These are phyloP conservation scores for Eleusine coracana DNA, from an alignment of 176 grass and related monocot genomes.

Conservation along the genomic window DNA sequence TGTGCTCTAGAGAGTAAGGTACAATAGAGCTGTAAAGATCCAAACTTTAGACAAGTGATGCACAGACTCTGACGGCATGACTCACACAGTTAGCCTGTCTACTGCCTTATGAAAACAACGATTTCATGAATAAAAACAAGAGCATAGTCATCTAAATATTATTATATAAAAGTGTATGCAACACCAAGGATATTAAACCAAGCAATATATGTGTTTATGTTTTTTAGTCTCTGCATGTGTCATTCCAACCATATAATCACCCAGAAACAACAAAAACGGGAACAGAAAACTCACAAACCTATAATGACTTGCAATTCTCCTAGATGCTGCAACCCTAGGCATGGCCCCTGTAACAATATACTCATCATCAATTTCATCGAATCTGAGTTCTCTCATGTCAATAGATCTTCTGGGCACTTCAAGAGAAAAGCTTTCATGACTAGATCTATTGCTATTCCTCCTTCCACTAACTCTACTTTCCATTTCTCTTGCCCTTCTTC, in stretches of 20 bases:
- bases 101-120: not conserved
- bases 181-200: not conserved
- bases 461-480: slow-evolving; percentile 52
- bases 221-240: not conserved
- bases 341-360: slow-evolving; percentile 63
- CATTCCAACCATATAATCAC: slow-evolving; percentile 15
- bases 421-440: slow-evolving; percentile 54
- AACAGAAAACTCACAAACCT: slow-evolving; percentile 44
- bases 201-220: not conserved
- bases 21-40: not conserved
- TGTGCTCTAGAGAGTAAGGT: not conserved
- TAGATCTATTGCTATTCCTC: slow-evolving; percentile 56
- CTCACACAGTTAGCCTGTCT: not conserved
- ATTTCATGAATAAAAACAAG: not conserved
- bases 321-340: slow-evolving; percentile 47
- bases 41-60: not conserved
- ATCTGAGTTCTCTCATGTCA: slow-evolving; percentile 74
- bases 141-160: not conserved
- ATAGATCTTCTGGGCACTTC: slow-evolving; percentile 62
- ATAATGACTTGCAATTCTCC: slow-evolving; percentile 59
- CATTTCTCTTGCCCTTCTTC: slow-evolving; percentile 46
- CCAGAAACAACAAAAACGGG: not conserved
- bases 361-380: slow-evolving; percentile 79
- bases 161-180: not conserved
- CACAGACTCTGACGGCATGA: not conserved